A percentile compares a stretch with the other conserved stretches of the same genome.
phyloP scores from a whole-genome alignment of 2,329 filamentous ascomycete genomes.

The Colletotrichum camelliae region DNA sequence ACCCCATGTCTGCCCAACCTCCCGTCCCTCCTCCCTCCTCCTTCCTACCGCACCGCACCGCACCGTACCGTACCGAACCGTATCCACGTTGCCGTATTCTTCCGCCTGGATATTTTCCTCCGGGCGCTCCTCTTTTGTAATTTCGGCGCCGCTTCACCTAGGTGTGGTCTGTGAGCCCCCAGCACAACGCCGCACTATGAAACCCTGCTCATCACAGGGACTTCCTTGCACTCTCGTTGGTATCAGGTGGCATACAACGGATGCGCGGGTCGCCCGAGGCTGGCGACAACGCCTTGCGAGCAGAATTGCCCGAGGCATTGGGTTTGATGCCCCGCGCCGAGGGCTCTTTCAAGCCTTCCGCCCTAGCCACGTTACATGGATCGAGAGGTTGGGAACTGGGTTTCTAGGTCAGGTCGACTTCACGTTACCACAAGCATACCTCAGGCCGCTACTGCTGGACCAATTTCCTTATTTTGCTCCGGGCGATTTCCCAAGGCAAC shows the following conservation, averaged over 20 bases:
- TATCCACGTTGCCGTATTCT: background rate
- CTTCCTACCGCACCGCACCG: background rate
- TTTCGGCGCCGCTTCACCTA: background rate
- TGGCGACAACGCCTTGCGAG: background rate
- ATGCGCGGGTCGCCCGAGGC: background rate
- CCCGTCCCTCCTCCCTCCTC: no score
- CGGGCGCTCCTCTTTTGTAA: conserved; percentile 3
- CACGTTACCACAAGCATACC: background rate
- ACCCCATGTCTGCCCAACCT: background rate
- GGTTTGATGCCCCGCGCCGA: background rate
- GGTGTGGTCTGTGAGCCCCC: background rate
- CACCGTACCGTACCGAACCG: background rate
- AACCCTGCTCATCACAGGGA: conserved; percentile 5
- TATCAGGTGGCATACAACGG: background rate
- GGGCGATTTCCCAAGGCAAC: background rate
- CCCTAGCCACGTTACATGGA: background rate
- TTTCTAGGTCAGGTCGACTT: background rate
- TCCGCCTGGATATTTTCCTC: conserved; percentile 16
- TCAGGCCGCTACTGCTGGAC: background rate
- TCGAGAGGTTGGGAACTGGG: background rate
- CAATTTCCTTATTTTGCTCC: background rate
- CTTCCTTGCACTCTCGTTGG: background rate
- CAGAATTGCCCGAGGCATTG: background rate
- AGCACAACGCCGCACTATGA: background rate
- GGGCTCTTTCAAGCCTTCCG: background rate